phyloP scores from a whole-genome alignment of 352 stramenopile species.

The Pythium periplocum region DNA sequence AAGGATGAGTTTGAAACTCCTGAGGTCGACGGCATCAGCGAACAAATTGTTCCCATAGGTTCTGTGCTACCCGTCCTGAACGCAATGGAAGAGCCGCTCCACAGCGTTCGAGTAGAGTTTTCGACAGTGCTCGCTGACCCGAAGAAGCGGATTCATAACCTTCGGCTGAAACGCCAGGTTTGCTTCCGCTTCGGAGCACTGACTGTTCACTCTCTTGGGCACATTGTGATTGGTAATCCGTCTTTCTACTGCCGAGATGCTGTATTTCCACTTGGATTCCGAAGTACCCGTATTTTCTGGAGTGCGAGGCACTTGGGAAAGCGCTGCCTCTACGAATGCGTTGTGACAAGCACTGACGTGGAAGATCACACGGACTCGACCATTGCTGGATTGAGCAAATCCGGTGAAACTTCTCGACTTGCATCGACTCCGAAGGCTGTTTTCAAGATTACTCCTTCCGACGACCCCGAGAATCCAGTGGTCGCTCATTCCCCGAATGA shows the following conservation, averaged over 20 bases:
- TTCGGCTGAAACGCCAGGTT: constrained; percentile 37
- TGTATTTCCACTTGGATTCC: constrained; percentile 88
- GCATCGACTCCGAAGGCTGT: constrained; percentile 25
- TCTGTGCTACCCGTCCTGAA: not conserved
- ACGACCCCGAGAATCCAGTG: constrained; percentile 62
- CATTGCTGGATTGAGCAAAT: no score
- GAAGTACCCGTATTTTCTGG: constrained; percentile 92
- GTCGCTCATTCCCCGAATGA: constrained; percentile 56
- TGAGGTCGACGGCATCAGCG: no score
- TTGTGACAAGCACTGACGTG: constrained; percentile 76
- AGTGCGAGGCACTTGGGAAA: constrained; percentile 45
- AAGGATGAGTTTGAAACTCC: no score
- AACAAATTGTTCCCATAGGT: no score
- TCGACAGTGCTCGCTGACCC: constrained; percentile 27
- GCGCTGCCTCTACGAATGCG: constrained; percentile 89
- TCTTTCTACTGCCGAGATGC: constrained; percentile 85
- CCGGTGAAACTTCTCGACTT: no score
- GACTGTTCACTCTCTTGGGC: constrained; percentile 74
- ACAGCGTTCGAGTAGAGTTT: constrained; percentile 17
- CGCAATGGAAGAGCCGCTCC: constrained; percentile 15
- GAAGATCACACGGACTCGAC: constrained; percentile 28
- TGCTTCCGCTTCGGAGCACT: constrained; percentile 75
- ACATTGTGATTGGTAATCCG: constrained; percentile 70
- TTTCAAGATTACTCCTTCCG: constrained; percentile 77
- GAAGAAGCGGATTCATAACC: constrained; percentile 59